phyloP scores from a whole-genome alignment of 176 grass and related monocot species.

The Chloris gayana region DNA sequence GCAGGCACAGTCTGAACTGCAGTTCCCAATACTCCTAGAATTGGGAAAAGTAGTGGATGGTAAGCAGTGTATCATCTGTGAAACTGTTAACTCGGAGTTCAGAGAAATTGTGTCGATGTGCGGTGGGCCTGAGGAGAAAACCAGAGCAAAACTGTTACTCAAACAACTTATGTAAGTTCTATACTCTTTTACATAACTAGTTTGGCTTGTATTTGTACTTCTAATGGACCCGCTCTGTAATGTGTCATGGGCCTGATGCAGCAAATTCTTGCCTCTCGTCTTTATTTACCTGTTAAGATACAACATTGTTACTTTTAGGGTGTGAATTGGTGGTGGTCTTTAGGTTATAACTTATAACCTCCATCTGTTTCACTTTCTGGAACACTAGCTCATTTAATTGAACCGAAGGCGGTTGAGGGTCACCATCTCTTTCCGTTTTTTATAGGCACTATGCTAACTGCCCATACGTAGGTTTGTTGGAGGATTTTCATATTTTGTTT shows the following conservation, averaged over 20 bases:
- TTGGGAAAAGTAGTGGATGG: constrained; percentile 52
- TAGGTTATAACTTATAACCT: not conserved
- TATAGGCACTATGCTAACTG: not conserved
- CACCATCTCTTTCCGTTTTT: not conserved
- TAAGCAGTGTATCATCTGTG: constrained; percentile 77
- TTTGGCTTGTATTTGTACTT: not conserved
- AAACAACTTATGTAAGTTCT: constrained; percentile 71
- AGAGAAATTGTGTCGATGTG: constrained; percentile 81
- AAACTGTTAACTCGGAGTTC: constrained; percentile 64
- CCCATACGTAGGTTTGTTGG: not conserved
- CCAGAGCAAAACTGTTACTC: constrained; percentile 61
- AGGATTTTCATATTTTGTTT: constrained; percentile 4
- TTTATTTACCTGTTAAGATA: constrained; percentile 26
- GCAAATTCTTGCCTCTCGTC: not conserved
- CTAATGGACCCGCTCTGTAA: not conserved
- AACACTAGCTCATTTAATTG: not conserved
- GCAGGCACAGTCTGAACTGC: constrained; percentile 69
- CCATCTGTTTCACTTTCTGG: not conserved
- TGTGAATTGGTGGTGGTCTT: not conserved
- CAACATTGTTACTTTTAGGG: not conserved
- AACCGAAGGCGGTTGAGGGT: not conserved
- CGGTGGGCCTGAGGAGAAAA: constrained; percentile 69
- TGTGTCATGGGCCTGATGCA: not conserved
- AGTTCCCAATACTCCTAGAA: constrained; percentile 66
- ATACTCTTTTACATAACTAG: not conserved